These are phyloP conservation scores for Pelagophyceae sp. DNA, from an alignment of 352 stramenopile genomes.

Conservation along the genomic window DNA sequence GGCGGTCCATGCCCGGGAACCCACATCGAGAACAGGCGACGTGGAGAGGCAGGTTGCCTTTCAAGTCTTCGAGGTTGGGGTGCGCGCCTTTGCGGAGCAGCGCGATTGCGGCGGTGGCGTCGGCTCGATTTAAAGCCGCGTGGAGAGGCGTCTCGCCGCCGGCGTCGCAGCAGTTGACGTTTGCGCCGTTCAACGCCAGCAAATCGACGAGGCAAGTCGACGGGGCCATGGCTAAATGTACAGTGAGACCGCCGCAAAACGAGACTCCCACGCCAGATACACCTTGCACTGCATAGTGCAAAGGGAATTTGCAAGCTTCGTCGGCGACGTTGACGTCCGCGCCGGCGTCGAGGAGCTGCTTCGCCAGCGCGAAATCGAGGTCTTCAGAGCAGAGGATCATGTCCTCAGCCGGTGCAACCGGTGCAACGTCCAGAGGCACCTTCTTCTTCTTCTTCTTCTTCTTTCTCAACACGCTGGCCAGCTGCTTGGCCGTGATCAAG, in stretches of 20 bases:
- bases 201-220: background rate
- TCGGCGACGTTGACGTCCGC: slow-evolving; percentile 3
- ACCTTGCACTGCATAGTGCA: background rate
- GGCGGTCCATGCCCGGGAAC: background rate
- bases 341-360: background rate
- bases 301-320: background rate
- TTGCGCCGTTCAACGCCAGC: background rate
- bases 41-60: background rate
- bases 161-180: background rate
- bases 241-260: too few species aligned
- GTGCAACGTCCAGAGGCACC: background rate
- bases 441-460: background rate
- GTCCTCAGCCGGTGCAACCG: too few species aligned
- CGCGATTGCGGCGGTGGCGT: background rate
- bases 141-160: background rate
- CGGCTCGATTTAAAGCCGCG: background rate
- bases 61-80: background rate
- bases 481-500: too few species aligned
- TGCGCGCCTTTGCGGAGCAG: background rate
- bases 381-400: background rate
- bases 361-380: background rate
- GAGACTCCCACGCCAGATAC: too few species aligned
- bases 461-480: background rate
- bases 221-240: too few species aligned
- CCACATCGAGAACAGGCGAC: background rate